Base-by-base conservation (phyloP, 2,329 filamentous ascomycete genomes). In the Periconia sp. region DNA sequence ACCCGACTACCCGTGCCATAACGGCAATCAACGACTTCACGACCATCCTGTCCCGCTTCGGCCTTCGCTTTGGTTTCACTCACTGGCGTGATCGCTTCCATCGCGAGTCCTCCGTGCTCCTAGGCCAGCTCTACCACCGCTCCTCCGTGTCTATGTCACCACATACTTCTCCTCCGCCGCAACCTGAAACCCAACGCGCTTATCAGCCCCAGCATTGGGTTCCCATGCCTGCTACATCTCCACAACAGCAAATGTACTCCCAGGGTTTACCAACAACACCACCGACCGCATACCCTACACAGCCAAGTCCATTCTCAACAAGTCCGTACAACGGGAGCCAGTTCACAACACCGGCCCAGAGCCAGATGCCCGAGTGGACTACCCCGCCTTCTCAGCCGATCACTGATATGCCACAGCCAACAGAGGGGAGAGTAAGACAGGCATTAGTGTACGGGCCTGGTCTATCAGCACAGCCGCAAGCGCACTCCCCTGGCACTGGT, bases 41-140 rank as follows among this genome's bases (percentile, higher is more conserved):
- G 0, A 66, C 71, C 10, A 72, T 75, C 25, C 65, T 78, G 2
- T 72, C 72, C 2, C 62, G 64, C 15, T 76, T 78, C 33, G 76
- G 76, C 12, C 59, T 73, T 15, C 65, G 75, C 11, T 78, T 76
- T 55, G 76, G 76, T 18, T 76, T 75, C 50, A 74, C 74, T 43
- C 74, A 73, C 52, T 78, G 74, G 74, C 74, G 71, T 13, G 73
- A 77, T 39, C 71, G 73, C 12, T 78, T 77, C 52, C 72, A 75
- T 45, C 67, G 65, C 15, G 75, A 77, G 40, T 73, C 74, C 0
- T 63, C 69, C 1, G 45, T 58, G 1, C 64, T 77, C 26, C 63
- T 71, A 3, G 64, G 71, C 8, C 68, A 74, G 13, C 65, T 78
- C 1, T 70, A 73, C 29, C 63, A 68, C 26, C 69, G 73, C 31